Evolutionary conservation across 768 basidiomycete genomes (phyloP), one percentile per base, ranked within the genome.

Genomic region (Mycena belliarum): DNA sequence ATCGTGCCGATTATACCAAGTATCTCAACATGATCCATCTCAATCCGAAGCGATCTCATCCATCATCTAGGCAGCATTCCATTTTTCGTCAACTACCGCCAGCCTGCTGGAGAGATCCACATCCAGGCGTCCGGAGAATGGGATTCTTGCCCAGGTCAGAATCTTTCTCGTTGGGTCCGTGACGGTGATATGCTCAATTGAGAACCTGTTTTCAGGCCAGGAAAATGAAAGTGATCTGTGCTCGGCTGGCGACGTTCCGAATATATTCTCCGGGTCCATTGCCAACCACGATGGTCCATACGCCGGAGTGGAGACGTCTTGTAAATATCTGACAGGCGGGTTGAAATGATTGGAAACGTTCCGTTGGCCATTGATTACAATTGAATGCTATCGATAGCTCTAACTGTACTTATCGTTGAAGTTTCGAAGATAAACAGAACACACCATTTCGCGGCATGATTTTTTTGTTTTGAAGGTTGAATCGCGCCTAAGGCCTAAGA

Each of bases 61-160:
- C 6, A 57, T 14, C 3, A 10, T 37, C 2, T 16, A 57, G 56
- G 32, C 9, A 20, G 10, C 45, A 24, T 37, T 18, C 49, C 43
- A 18, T 29, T 24, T 37, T 3, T 21, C 20, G 9, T 79, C 16
- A 77, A 75, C 6, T 81, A 63, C 61, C 64, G 56, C 29, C 79
- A 80, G 40, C 68, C 73, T n/a, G 57, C 54, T 5, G 73, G 73
- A 10, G 71, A 73, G 55, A 52, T 64, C 18, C 69, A 71, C 55
- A 69, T 69, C 23, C 56, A 57, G 47, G 48, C 40, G 11, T 49
- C 49, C 6, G 59, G 59, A 16, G 50, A 55, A 7, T 70, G 69
- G 69, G 52, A 46, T 23, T 28, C 60, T 0, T 70, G 69, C 35
- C 46, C 66, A 20, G 68, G 69, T 68, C 37, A 29, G 38, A 41